These are phyloP conservation scores for Sabuloglossum arenarium DNA, from an alignment of 495 filamentous ascomycete species.

Conservation along the genomic window DNA sequence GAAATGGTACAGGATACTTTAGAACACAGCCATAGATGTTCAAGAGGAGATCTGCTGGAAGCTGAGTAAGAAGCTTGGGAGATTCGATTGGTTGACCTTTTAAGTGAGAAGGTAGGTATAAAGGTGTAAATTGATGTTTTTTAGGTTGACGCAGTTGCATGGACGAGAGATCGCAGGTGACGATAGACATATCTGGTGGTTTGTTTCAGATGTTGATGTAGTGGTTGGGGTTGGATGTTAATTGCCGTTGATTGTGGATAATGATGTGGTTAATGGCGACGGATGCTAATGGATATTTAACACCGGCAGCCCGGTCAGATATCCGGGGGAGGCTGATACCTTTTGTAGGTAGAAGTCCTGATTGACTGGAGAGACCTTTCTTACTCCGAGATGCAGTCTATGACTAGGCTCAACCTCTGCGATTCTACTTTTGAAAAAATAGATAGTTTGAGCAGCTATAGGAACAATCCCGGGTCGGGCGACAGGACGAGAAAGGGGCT, in stretches of 20 bases:
- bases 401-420: neutral
- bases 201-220: too few relatives aligned
- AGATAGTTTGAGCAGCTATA: neutral
- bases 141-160: too few relatives aligned
- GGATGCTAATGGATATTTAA: too few relatives aligned
- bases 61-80: neutral
- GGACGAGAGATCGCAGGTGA: too few relatives aligned
- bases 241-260: too few relatives aligned
- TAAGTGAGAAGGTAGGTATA: too few relatives aligned
- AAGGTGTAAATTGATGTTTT: too few relatives aligned
- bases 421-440: neutral
- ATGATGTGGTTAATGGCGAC: too few relatives aligned
- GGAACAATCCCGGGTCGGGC: neutral
- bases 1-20: neutral
- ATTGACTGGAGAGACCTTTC: neutral
- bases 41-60: neutral
- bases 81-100: neutral
- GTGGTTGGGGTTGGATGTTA: too few relatives aligned
- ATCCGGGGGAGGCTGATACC: too few relatives aligned
- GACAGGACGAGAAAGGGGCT: neutral
- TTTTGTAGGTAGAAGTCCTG: neutral
- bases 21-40: neutral
- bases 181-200: too few relatives aligned
- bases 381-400: neutral
- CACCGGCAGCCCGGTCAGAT: too few relatives aligned